phyloP scores from a whole-genome alignment of 768 basidiomycete genomes.

The Daedalea quercina region DNA sequence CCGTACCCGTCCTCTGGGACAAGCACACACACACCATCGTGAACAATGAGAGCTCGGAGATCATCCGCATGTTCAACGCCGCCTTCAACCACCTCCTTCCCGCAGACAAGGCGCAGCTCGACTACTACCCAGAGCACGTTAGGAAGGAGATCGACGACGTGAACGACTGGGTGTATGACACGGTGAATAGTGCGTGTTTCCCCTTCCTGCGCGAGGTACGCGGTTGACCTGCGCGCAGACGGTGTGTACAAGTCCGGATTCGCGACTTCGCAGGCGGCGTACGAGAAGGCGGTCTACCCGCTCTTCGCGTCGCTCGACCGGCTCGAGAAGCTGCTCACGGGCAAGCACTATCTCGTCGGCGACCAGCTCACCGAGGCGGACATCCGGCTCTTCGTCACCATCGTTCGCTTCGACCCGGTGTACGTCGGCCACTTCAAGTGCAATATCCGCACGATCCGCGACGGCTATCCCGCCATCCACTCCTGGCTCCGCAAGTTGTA shows the following conservation, averaged over 20 bases:
- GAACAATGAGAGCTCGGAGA: constrained; percentile 93
- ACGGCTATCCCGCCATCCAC: constrained; percentile 83
- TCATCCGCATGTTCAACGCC: constrained; percentile 89
- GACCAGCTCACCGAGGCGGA: constrained; percentile 78
- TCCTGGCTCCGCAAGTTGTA: constrained; percentile 84
- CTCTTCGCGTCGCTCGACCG: constrained; percentile 79
- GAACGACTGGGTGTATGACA: constrained; percentile 83
- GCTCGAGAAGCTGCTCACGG: constrained; percentile 69
- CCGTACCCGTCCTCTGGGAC: constrained; percentile 91
- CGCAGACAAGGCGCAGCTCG: constrained; percentile 53
- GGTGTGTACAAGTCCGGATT: constrained; percentile 91
- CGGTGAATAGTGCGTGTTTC: constrained; percentile 64
- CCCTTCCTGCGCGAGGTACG: neutral
- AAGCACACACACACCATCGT: constrained; percentile 83
- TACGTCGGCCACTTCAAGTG: constrained; percentile 95
- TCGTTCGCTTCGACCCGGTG: constrained; percentile 87
- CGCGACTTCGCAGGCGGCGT: constrained; percentile 73
- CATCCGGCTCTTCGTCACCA: constrained; percentile 87
- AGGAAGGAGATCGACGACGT: constrained; percentile 74
- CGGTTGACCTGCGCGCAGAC: constrained; percentile 32
- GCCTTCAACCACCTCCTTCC: constrained; percentile 74
- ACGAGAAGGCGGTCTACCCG: constrained; percentile 65
- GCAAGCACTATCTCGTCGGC: constrained; percentile 84
- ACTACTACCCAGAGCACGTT: constrained; percentile 74
- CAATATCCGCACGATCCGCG: constrained; percentile 79